Conservation (phyloP, 768 basidiomycete species). For the Terana coerulea region DNA sequence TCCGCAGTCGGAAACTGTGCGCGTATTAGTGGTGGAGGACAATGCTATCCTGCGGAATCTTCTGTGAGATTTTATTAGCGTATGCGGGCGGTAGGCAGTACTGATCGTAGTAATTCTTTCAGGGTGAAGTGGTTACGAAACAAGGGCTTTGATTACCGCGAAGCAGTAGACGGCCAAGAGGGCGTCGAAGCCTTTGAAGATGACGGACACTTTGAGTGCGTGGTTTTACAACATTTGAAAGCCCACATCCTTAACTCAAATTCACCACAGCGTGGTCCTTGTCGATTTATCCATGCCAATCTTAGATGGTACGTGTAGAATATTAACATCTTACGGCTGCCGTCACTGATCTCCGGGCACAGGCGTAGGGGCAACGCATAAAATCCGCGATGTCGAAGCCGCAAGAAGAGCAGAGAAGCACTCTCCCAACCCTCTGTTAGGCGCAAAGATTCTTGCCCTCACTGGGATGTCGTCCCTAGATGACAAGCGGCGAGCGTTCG, state of each 20-base stretch:
- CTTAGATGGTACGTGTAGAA: constrained; percentile 70
- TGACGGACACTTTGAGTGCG: constrained; percentile 85
- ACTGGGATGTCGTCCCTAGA: constrained; percentile 94
- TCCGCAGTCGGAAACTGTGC: constrained; percentile 38
- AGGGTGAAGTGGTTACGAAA: constrained; percentile 63
- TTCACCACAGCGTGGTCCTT: constrained; percentile 62
- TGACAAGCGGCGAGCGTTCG: constrained; percentile 87
- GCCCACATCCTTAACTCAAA: constrained; percentile 10
- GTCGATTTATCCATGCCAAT: constrained; percentile 92
- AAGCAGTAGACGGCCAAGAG: constrained; percentile 81
- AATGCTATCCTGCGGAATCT: constrained; percentile 81
- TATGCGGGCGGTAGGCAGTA: no score
- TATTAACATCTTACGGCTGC: not conserved
- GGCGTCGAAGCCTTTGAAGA: constrained; percentile 73
- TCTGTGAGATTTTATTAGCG: constrained; percentile 48
- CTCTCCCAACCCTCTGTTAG: constrained; percentile 8
- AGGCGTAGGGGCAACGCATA: constrained; percentile 81
- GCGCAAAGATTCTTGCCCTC: constrained; percentile 72
- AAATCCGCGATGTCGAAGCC: constrained; percentile 76
- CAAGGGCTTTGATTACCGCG: constrained; percentile 74
- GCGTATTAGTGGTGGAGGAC: constrained; percentile 87
- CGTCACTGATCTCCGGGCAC: not conserved
- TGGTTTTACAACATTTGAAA: constrained; percentile 14
- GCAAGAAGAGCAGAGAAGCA: constrained; percentile 26
- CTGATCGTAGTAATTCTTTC: constrained; percentile 17